phyloP scores from a whole-genome alignment of 495 filamentous ascomycete species.

The Podospora pseudoanserina region DNA sequence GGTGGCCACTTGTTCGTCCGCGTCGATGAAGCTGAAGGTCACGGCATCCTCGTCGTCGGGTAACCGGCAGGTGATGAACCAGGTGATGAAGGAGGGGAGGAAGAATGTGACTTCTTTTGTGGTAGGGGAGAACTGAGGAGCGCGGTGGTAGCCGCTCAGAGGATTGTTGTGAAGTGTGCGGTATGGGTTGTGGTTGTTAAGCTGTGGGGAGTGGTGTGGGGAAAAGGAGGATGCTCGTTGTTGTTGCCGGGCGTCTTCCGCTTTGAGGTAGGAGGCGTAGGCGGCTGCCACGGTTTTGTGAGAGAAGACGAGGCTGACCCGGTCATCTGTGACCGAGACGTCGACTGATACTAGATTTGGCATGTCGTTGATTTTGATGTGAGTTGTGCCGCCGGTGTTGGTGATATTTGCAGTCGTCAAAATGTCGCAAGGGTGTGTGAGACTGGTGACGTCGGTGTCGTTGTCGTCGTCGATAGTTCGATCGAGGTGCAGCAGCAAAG shows the following conservation, averaged over 20 bases:
- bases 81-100: constrained; percentile 31
- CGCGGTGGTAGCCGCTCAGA: constrained; percentile 21
- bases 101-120: constrained; percentile 29
- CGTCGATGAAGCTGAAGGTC: constrained; percentile 29
- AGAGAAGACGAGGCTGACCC: constrained; percentile 31
- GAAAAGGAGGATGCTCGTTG: neutral
- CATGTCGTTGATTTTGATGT: constrained; percentile 15
- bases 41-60: constrained; percentile 36
- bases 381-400: neutral
- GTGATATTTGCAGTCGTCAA: neutral
- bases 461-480: neutral
- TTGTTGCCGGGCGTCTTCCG: constrained; percentile 21
- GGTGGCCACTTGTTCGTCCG: constrained; percentile 18
- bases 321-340: constrained; percentile 30
- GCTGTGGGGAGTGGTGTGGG: constrained; percentile 5
- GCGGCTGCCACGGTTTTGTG: constrained; percentile 31
- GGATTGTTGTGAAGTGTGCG: neutral
- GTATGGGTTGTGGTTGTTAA: constrained; percentile 11
- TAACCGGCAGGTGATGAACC: constrained; percentile 37
- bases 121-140: constrained; percentile 18
- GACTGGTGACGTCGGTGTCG: neutral
- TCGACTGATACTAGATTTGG: constrained; percentile 32
- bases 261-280: constrained; percentile 29
- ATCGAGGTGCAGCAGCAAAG: neutral
- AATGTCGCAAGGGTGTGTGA: neutral